These are phyloP conservation scores for Ogataea henricii DNA, from an alignment of 805 yeast species.

Conservation along the genomic window DNA sequence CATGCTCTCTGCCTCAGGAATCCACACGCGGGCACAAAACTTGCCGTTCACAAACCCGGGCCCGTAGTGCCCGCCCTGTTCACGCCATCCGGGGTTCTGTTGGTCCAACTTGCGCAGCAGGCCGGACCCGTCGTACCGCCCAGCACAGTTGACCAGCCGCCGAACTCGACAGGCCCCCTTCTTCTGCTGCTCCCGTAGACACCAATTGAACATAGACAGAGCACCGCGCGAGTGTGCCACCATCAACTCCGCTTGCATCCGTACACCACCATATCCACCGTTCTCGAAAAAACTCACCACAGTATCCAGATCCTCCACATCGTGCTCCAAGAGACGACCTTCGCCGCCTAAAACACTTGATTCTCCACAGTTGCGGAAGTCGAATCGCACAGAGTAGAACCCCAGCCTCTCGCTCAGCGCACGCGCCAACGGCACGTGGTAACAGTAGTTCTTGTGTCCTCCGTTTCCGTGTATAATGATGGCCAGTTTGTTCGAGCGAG, in stretches of 20 bases:
- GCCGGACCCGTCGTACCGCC: slow-evolving; percentile 60
- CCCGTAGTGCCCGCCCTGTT: slow-evolving; percentile 42
- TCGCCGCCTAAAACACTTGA: slow-evolving; percentile 49
- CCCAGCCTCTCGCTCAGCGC: slow-evolving; percentile 61
- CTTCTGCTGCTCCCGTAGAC: slow-evolving; percentile 45
- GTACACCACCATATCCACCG: slow-evolving; percentile 35
- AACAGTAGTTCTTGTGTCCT: slow-evolving; percentile 81
- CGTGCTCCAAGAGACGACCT: slow-evolving; percentile 66
- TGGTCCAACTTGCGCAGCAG: slow-evolving; percentile 42
- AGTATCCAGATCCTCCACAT: slow-evolving; percentile 64
- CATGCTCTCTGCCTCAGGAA: slow-evolving; percentile 52
- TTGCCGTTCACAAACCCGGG: slow-evolving; percentile 54
- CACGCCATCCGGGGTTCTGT: slow-evolving; percentile 40
- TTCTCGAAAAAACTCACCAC: slow-evolving; percentile 39
- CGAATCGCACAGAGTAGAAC: slow-evolving; percentile 69
- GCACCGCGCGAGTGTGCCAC: slow-evolving; percentile 83
- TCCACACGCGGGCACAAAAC: slow-evolving; percentile 37
- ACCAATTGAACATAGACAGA: slow-evolving; percentile 75
- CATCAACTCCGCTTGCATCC: slow-evolving; percentile 54
- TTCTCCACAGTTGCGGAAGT: slow-evolving; percentile 83
- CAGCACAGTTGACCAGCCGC: slow-evolving; percentile 68
- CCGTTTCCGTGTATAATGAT: slow-evolving; percentile 81
- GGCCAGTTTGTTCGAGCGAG: slow-evolving; percentile 41
- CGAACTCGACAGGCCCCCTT: slow-evolving; percentile 47
- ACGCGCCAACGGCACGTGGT: slow-evolving; percentile 64